Conservation (phyloP, 257 asterid genomes). For the Nicotiana attenuata region DNA sequence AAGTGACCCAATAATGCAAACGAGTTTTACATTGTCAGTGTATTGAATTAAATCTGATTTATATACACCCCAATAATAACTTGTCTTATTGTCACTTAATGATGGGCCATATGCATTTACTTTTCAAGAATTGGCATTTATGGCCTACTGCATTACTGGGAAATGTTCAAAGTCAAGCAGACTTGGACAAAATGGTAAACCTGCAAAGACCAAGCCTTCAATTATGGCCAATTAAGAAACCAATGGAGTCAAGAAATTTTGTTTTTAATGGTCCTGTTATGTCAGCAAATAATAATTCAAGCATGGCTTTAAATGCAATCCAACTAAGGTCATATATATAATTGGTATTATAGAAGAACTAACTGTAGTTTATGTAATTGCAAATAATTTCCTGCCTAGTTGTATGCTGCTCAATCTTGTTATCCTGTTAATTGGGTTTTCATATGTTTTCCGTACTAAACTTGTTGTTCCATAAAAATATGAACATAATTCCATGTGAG, state of each 20-base stretch:
- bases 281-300: neutral
- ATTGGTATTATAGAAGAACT: neutral
- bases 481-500: too few relatives aligned
- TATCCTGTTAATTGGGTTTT: too few relatives aligned
- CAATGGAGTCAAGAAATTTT: neutral
- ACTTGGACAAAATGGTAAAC: neutral
- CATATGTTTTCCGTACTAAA: too few relatives aligned
- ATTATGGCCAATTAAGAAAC: conserved; percentile 10
- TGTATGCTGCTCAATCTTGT: too few relatives aligned
- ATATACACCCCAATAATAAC: neutral
- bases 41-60: neutral
- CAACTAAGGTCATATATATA: neutral
- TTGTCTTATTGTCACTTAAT: neutral
- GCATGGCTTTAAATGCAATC: neutral
- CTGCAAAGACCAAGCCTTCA: conserved; percentile 1
- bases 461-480: too few relatives aligned
- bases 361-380: too few relatives aligned
- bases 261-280: neutral
- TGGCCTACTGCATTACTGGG: neutral
- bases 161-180: neutral
- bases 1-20: neutral
- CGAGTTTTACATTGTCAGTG: neutral
- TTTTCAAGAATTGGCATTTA: conserved; percentile 7
- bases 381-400: too few relatives aligned
- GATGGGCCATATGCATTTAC: conserved; percentile 4